phyloP scores from a whole-genome alignment of 2,329 filamentous ascomycete species.

The Hymenoscyphus fraxineus region DNA sequence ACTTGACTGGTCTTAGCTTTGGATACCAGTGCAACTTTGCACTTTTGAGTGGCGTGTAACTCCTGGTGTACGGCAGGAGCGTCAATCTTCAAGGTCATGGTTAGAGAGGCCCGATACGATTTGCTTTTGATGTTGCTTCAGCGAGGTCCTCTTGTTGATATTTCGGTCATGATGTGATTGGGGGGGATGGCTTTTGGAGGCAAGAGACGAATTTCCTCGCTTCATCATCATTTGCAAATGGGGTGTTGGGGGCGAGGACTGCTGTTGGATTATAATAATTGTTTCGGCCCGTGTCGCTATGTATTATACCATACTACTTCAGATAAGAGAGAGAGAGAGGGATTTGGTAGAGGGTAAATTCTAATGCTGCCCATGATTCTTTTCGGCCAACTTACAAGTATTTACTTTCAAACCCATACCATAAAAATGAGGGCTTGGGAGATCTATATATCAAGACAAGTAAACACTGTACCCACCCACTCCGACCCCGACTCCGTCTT shows the following conservation, averaged over 20 bases:
- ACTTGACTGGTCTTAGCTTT: constrained; percentile 18
- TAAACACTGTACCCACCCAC: no score
- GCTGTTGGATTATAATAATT: constrained; percentile 4
- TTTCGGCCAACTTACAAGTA: no score
- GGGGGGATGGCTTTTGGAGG: not conserved
- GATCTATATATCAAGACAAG: not conserved
- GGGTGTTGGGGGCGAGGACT: not conserved
- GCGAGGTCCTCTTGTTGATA: constrained; percentile 6
- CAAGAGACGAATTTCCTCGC: constrained; percentile 11
- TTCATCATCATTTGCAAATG: constrained; percentile 10
- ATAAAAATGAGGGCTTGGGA: not conserved
- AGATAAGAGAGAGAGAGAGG: not conserved
- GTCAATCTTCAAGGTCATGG: constrained; percentile 22
- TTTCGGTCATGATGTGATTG: constrained; percentile 12
- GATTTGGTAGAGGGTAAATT: constrained; percentile 5
- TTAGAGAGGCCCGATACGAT: constrained; percentile 23
- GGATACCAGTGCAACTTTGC: constrained; percentile 21
- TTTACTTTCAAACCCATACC: no score
- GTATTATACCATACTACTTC: constrained; percentile 1
- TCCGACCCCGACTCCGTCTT: no score
- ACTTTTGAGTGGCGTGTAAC: constrained; percentile 29
- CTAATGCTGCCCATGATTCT: not conserved
- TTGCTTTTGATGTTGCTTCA: constrained; percentile 15
- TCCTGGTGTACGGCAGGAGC: constrained; percentile 20
- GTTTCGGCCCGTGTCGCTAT: not conserved